These are phyloP conservation scores for Trichophyton mentagrophytes DNA, from an alignment of 2,329 filamentous ascomycete species.

Conservation along the genomic window DNA sequence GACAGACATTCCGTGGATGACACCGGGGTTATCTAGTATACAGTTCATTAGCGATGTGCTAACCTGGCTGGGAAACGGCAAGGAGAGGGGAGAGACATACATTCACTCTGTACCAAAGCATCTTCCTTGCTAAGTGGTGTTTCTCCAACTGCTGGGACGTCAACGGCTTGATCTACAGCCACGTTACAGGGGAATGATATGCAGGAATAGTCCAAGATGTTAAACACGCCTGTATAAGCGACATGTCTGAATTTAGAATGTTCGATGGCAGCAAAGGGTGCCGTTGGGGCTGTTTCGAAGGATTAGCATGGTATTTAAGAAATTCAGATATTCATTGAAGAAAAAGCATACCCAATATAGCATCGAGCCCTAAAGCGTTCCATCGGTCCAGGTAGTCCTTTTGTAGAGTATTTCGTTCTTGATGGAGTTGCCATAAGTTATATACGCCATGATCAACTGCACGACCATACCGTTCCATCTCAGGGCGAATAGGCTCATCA, in stretches of 20 bases:
- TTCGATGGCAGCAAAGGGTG: slow-evolving; percentile 31
- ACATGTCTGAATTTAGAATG: slow-evolving; percentile 36
- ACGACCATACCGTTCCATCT: slow-evolving; percentile 35
- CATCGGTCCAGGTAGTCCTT: slow-evolving; percentile 15
- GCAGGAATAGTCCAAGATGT: slow-evolving; percentile 45
- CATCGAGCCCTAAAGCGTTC: slow-evolving; percentile 35
- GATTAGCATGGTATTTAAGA: background rate
- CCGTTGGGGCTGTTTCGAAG: slow-evolving; percentile 25
- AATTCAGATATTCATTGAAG: background rate
- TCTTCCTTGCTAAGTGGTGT: slow-evolving; percentile 34
- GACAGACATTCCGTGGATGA: slow-evolving; percentile 25
- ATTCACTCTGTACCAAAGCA: slow-evolving; percentile 34
- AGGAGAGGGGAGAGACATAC: slow-evolving; percentile 26
- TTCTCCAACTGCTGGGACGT: slow-evolving; percentile 25
- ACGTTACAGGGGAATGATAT: slow-evolving; percentile 44
- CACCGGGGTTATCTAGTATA: slow-evolving; percentile 34
- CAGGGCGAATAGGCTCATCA: slow-evolving; percentile 32
- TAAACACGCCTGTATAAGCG: slow-evolving; percentile 38
- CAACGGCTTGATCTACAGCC: slow-evolving; percentile 37
- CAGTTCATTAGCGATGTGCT: background rate
- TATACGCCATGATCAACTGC: slow-evolving; percentile 33
- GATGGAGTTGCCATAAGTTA: slow-evolving; percentile 40
- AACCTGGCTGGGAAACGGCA: background rate
- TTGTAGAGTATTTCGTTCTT: slow-evolving; percentile 26
- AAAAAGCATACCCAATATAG: slow-evolving; percentile 13